A percentile compares a stretch with the other conserved stretches of the same genome.
These are phyloP conservation scores for Daldinia sp. DNA, from an alignment of 2,329 filamentous ascomycete species.

Conservation along the genomic window DNA sequence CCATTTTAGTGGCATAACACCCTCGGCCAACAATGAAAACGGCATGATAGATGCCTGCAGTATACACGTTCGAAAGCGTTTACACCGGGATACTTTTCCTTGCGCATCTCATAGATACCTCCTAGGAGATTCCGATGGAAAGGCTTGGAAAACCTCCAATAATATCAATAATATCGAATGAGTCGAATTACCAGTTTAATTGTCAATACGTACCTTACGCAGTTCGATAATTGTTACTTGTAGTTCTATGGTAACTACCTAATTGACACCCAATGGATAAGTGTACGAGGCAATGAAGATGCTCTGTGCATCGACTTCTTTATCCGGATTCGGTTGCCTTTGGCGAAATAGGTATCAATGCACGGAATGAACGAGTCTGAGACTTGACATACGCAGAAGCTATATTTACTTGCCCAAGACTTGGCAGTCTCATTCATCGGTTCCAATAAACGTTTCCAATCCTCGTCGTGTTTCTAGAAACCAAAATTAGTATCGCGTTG, in stretches of 20 bases:
- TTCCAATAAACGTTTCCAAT: slow-evolving; percentile 18
- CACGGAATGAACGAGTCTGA: slow-evolving; percentile 1
- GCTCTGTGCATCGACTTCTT: background rate
- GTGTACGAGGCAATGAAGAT: background rate
- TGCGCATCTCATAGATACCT: too few relatives aligned
- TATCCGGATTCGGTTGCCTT: slow-evolving; percentile 31
- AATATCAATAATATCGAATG: background rate
- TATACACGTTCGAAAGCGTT: background rate
- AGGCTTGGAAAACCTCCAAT: background rate
- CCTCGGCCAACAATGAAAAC: slow-evolving; percentile 29
- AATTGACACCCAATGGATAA: background rate
- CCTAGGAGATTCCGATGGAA: background rate
- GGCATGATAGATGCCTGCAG: slow-evolving; percentile 10
- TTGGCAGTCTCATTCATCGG: slow-evolving; percentile 5
- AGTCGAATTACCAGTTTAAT: background rate
- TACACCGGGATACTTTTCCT: too few relatives aligned
- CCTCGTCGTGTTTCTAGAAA: slow-evolving; percentile 9
- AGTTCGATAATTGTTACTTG: background rate
- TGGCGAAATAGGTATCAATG: background rate
- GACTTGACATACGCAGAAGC: background rate
- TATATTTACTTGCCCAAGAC: background rate
- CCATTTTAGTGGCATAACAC: slow-evolving; percentile 2
- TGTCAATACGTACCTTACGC: background rate
- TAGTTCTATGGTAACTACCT: background rate
- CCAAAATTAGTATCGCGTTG: background rate